These are phyloP conservation scores for Triangularia verruculosa DNA, from an alignment of 2,329 filamentous ascomycete species.

Conservation along the genomic window DNA sequence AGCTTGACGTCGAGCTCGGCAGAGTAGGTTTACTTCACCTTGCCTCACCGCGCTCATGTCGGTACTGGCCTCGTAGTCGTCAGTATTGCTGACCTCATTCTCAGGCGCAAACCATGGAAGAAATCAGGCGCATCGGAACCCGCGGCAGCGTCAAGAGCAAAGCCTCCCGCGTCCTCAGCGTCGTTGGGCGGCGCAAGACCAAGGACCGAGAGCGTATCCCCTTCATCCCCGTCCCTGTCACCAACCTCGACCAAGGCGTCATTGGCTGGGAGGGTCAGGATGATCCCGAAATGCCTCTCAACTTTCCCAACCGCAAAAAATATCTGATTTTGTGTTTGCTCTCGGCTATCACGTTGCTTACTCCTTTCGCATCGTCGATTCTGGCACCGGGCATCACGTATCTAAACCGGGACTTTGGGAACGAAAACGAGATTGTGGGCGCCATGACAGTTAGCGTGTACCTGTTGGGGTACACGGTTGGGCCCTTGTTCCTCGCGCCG, in stretches of 20 bases:
- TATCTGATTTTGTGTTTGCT: constrained; percentile 57
- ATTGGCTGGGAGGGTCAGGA: constrained; percentile 60
- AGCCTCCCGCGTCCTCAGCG: constrained; percentile 29
- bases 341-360: constrained; percentile 61
- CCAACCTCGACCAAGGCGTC: constrained; percentile 50
- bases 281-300: constrained; percentile 57
- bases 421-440: constrained; percentile 40
- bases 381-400: constrained; percentile 47
- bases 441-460: constrained; percentile 61
- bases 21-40: constrained; percentile 20
- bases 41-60: too few species aligned
- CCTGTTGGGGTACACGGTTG: constrained; percentile 56
- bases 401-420: constrained; percentile 46
- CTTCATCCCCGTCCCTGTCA: constrained; percentile 42
- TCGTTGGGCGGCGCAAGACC: constrained; percentile 28
- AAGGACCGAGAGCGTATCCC: constrained; percentile 33
- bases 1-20: constrained; percentile 30
- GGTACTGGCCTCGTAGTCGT: too few species aligned
- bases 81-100: background rate
- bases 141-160: constrained; percentile 27
- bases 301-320: constrained; percentile 54
- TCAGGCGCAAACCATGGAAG: constrained; percentile 20
- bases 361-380: constrained; percentile 63
- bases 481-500: constrained; percentile 56
- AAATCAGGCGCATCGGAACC: constrained; percentile 23